A percentile compares a stretch with the other conserved stretches of the same genome.
phyloP scores from a whole-genome alignment of 73 alveolate genomes.

The Diophrys sp. region DNA sequence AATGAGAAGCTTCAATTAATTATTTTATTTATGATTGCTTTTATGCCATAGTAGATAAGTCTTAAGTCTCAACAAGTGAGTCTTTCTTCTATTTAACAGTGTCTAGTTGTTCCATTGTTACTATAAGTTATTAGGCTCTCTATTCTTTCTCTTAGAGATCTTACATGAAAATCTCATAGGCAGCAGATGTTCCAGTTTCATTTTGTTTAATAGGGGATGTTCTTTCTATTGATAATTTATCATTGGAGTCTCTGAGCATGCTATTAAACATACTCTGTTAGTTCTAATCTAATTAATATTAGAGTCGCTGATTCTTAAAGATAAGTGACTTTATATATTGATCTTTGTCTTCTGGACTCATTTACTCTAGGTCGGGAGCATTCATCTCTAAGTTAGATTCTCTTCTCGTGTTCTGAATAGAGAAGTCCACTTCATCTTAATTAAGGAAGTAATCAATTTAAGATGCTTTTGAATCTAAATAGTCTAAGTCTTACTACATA shows the following conservation, averaged over 20 bases:
- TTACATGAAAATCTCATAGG: background rate
- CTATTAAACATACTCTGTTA: too few relatives aligned
- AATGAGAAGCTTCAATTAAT: background rate
- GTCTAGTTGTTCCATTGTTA: background rate
- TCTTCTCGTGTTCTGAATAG: too few relatives aligned
- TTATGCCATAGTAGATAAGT: background rate
- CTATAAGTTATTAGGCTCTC: background rate
- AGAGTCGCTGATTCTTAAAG: too few relatives aligned
- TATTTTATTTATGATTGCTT: background rate
- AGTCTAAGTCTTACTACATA: background rate
- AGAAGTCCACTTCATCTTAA: background rate
- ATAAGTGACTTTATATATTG: too few relatives aligned
- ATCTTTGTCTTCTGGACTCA: too few relatives aligned
- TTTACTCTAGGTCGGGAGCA: background rate
- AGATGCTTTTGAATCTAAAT: background rate
- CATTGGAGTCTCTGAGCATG: too few relatives aligned
- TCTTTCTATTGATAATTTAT: too few relatives aligned
- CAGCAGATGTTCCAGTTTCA: too few relatives aligned
- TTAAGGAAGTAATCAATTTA: background rate
- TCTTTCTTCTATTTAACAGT: background rate
- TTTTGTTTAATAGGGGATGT: too few relatives aligned
- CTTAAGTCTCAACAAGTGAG: background rate
- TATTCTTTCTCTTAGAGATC: background rate
- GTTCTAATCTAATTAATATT: too few relatives aligned
- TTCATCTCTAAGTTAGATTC: background rate